These are phyloP conservation scores for Rehmannia glutinosa DNA, from an alignment of 257 asterid genomes.

Conservation along the genomic window DNA sequence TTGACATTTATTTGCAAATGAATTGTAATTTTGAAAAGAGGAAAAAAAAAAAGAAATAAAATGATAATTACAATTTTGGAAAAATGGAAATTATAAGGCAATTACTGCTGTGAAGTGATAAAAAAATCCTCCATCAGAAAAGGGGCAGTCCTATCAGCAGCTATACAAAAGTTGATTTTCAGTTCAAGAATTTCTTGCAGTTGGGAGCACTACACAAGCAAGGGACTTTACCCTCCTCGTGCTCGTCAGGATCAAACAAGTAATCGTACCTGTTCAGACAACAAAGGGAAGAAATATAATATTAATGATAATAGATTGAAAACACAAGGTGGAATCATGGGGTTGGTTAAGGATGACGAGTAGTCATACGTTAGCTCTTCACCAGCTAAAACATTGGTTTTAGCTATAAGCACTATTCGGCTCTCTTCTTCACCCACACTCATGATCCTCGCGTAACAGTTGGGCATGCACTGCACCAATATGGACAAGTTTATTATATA, in stretches of 20 bases:
- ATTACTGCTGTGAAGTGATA: not conserved
- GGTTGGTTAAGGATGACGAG: not conserved
- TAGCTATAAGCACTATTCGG: conserved; percentile 77
- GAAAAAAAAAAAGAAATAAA: too few species aligned
- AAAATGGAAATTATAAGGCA: not conserved
- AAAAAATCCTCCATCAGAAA: not conserved
- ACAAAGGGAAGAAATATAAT: not conserved
- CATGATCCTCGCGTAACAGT: conserved; percentile 86
- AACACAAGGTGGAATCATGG: not conserved
- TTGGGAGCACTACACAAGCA: conserved; percentile 71
- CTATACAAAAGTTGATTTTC: conserved; percentile 21
- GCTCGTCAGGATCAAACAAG: conserved; percentile 83
- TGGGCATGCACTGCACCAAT: conserved; percentile 80
- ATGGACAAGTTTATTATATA: not conserved
- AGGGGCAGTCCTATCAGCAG: conserved; percentile 3
- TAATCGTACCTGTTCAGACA: conserved; percentile 66
- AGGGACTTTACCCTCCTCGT: conserved; percentile 79
- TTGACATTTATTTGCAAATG: conserved; percentile 2
- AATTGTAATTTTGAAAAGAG: not conserved
- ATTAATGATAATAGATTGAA: not conserved
- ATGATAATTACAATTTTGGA: not conserved
- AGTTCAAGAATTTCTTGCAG: conserved; percentile 84
- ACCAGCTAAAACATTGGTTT: conserved; percentile 69
- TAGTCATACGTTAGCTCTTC: conserved; percentile 75
- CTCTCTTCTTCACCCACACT: conserved; percentile 63